Evolutionary conservation across 345 rosid species (phyloP).

Genomic region (Dipteronia dyeriana): DNA sequence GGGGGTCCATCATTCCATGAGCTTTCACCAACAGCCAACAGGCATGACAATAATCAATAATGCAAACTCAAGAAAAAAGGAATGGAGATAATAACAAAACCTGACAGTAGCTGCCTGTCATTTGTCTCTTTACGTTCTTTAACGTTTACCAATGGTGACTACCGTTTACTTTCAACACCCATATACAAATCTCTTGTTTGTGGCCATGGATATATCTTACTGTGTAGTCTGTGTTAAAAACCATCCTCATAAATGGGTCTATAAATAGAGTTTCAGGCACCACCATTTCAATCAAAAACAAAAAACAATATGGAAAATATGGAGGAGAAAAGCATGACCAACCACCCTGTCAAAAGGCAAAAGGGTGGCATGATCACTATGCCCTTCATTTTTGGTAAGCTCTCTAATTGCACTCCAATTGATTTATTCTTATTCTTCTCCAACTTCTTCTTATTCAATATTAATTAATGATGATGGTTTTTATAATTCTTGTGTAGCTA

Average conservation of each 20-base stretch:
- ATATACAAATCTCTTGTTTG: background rate
- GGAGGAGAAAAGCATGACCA: conserved; percentile 29
- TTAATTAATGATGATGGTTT: background rate
- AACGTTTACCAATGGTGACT: background rate
- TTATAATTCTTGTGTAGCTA: conserved; percentile 43
- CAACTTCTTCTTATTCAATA: background rate
- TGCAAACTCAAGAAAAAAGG: background rate
- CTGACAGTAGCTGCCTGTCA: background rate
- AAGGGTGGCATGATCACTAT: conserved; percentile 67
- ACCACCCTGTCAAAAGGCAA: conserved; percentile 38
- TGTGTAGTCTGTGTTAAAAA: conserved; percentile 17
- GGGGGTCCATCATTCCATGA: background rate
- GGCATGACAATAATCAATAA: background rate
- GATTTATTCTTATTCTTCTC: conserved; percentile 1
- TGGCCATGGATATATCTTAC: conserved; percentile 4
- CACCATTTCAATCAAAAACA: conserved; percentile 1
- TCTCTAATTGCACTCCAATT: background rate
- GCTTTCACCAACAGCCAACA: background rate
- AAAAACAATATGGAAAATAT: conserved; percentile 34
- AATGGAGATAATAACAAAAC: conserved; percentile 8
- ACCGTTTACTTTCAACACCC: background rate
- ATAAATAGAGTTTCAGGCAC: conserved; percentile 19
- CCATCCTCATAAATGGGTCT: background rate
- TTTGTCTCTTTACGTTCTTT: background rate
- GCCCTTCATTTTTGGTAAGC: conserved; percentile 78